phyloP scores from a whole-genome alignment of 2,329 filamentous ascomycete genomes.

The Myriosclerotinia scirpicola region DNA sequence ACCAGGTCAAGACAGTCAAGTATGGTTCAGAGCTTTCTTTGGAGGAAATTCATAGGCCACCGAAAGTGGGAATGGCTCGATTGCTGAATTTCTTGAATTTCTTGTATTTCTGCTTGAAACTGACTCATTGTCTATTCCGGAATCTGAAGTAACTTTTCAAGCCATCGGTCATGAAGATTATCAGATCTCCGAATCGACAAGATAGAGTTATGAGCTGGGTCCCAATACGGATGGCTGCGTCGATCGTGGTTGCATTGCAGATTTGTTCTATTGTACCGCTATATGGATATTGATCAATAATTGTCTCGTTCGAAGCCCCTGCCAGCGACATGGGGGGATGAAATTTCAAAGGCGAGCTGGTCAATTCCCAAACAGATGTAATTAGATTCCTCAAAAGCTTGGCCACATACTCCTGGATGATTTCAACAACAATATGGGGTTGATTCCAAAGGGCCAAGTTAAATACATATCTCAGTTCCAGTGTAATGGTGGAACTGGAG shows the following conservation, averaged over 20 bases:
- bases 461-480: conserved; percentile 14
- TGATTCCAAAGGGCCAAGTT: background rate
- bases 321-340: background rate
- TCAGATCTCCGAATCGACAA: background rate
- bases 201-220: background rate
- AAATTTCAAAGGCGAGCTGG: background rate
- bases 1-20: too few relatives aligned
- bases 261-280: background rate
- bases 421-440: background rate
- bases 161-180: too few relatives aligned
- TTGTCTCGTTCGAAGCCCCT: conserved; percentile 6
- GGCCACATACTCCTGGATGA: background rate
- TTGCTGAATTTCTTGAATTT: too few relatives aligned
- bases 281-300: background rate
- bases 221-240: background rate
- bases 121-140: too few relatives aligned
- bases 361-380: background rate
- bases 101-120: too few relatives aligned
- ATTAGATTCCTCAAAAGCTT: conserved; percentile 2
- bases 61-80: too few relatives aligned
- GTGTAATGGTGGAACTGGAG: background rate
- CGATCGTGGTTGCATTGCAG: conserved; percentile 2
- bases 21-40: too few relatives aligned
- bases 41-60: too few relatives aligned
- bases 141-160: too few relatives aligned